Evolutionary conservation across 2,329 filamentous ascomycete species (phyloP).

Genomic region (Lasiodiplodia citricola): DNA sequence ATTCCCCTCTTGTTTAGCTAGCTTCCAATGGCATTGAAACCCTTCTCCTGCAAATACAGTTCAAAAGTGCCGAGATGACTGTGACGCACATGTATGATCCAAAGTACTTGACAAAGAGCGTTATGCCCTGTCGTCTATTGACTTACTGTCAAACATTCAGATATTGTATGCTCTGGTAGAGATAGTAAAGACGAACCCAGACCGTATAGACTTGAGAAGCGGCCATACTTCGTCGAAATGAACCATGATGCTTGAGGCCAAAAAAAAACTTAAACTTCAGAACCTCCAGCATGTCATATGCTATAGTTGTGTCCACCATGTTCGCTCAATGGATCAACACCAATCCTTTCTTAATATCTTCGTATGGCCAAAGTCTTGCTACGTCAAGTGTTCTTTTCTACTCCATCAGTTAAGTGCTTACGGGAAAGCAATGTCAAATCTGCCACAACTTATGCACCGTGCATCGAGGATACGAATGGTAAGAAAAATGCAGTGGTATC

Average conservation of each 20-base stretch:
- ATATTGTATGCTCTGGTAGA: too few relatives aligned
- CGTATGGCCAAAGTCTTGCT: too few relatives aligned
- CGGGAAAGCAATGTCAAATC: background rate
- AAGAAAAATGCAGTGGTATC: background rate
- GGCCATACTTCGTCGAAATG: background rate
- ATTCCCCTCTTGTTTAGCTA: slow-evolving; percentile 16
- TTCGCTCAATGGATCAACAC: too few relatives aligned
- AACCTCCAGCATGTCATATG: too few relatives aligned
- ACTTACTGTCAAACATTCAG: background rate
- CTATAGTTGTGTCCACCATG: too few relatives aligned
- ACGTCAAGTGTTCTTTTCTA: background rate
- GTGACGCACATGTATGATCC: background rate
- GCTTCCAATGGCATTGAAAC: background rate
- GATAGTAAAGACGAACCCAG: too few relatives aligned
- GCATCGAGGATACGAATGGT: background rate
- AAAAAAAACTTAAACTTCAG: too few relatives aligned
- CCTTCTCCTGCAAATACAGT: background rate
- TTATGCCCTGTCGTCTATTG: background rate
- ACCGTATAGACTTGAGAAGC: too few relatives aligned
- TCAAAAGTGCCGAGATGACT: background rate
- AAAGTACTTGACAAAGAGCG: background rate
- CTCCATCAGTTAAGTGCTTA: background rate
- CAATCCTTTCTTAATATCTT: too few relatives aligned
- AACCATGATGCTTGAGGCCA: too few relatives aligned
- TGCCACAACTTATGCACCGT: background rate